These are phyloP conservation scores for Solanum hybrid DNA, from an alignment of 305 asterid species.

Conservation along the genomic window DNA sequence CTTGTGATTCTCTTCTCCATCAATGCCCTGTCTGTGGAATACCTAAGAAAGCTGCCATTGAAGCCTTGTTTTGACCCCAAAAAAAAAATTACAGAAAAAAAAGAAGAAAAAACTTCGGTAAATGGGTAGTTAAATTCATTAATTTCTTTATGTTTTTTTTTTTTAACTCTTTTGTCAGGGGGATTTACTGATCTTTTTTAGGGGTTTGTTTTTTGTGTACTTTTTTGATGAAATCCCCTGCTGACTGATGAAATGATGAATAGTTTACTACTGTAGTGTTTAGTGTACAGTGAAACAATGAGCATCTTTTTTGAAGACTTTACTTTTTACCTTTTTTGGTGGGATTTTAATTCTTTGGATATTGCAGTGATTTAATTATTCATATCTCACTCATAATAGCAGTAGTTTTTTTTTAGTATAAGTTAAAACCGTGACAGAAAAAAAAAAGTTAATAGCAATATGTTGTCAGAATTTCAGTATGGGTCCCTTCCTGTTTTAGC, in stretches of 20 bases:
- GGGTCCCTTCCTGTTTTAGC: background rate
- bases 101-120: too few species aligned
- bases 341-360: background rate
- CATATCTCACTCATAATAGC: background rate
- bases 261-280: background rate
- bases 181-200: background rate
- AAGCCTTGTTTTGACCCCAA: slow-evolving; percentile 28
- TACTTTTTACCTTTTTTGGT: background rate
- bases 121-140: background rate
- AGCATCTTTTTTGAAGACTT: background rate
- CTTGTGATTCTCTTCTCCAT: slow-evolving; percentile 48
- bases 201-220: background rate
- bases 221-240: background rate
- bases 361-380: background rate
- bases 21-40: slow-evolving; percentile 61
- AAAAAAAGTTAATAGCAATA: background rate
- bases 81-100: background rate
- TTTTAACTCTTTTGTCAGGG: background rate
- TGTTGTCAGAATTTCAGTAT: background rate
- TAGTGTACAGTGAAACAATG: background rate
- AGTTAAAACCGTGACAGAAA: background rate
- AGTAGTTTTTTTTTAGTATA: background rate
- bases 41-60: slow-evolving; percentile 40
- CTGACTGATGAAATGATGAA: background rate
- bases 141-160: background rate